Base-by-base conservation (phyloP, 768 basidiomycete species). In the Phanerochaete carnosa region DNA sequence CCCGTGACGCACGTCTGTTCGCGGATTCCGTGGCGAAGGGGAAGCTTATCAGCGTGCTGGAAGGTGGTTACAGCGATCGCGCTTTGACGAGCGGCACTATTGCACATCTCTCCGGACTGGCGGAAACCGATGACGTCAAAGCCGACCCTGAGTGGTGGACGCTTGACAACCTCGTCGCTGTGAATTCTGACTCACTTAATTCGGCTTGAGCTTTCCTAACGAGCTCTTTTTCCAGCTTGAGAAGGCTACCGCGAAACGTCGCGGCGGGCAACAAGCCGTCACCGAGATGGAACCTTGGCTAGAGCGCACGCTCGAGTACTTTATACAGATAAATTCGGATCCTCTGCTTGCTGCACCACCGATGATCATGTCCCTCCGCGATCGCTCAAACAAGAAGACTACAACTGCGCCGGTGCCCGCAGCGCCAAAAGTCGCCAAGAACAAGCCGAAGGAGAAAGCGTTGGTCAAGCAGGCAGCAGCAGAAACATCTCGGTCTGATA, bases 61-160 rank as follows among this genome's bases (percentile, higher is more conserved):
- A 99, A 75, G 96, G 96, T 1, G 96, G 95, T 1, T 98, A 98
- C 68, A 92, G 92, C 66, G 94, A 98, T 71, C 82, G 89, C 6
- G 95, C 96, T 0, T 77, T 98, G 57, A 85, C 79, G 6, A 94
- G 90, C 63, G 96, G 90, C 0, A 81, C 88, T 0, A 84, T 94
- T 83, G 90, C 94, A 0, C 90, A 94, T 70, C 72, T 96, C 1
- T 75, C 77, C 7, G 95, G 95, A 3, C 74, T 98, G 23, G 78
- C 77, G 1, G 79, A 76, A 47, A 70, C 30, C 12, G 62, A 61
- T 2, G 43, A 47, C 12, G 59, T 30, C 1, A 52, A 68, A 8
- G 63, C 66, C 9, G 50, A 43, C 3, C 43, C 54, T 35, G 74
- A 69, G 0, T 93, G 91, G 90, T 94, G 92, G 91, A 74, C 64